A percentile compares a stretch with the other conserved stretches of the same genome.
Conservation (phyloP, 192 early-diverging fungal species). For the Umbelopsis sp. region DNA sequence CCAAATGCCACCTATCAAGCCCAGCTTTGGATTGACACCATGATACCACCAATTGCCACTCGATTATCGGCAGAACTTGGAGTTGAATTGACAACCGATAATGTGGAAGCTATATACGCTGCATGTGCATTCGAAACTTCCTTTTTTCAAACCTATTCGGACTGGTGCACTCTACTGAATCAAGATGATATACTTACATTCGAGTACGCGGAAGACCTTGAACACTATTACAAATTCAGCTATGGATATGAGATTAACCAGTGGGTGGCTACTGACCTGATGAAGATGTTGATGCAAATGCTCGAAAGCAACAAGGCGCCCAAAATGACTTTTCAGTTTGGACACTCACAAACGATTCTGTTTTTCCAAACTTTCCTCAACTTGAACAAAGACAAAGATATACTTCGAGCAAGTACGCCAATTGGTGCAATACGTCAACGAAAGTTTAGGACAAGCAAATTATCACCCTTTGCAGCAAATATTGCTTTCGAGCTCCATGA, state of each 20-base stretch:
- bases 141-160: not conserved
- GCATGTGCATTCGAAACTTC: conserved; percentile 19
- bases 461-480: conserved; percentile 21
- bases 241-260: conserved; percentile 20
- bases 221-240: conserved; percentile 17
- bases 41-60: not conserved
- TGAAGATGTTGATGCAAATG: not conserved
- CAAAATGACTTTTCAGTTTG: conserved; percentile 21
- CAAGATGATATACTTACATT: not conserved
- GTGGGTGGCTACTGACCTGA: conserved; percentile 10
- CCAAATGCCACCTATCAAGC: not conserved
- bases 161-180: conserved; percentile 17
- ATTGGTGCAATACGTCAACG: not conserved
- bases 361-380: conserved; percentile 14
- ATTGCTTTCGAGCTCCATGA: conserved; percentile 8
- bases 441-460: not conserved
- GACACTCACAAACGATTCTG: conserved; percentile 20
- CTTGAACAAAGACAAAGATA: not conserved
- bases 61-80: not conserved
- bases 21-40: not conserved
- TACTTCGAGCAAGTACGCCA: conserved; percentile 11
- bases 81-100: not conserved
- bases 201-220: conserved; percentile 17
- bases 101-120: conserved; percentile 1
- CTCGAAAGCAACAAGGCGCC: not conserved